Percentiles rank a stretch among this genome's conserved stretches.
These are phyloP conservation scores for Monilinia fructigena DNA, from an alignment of 2,329 filamentous ascomycete species.

Conservation along the genomic window DNA sequence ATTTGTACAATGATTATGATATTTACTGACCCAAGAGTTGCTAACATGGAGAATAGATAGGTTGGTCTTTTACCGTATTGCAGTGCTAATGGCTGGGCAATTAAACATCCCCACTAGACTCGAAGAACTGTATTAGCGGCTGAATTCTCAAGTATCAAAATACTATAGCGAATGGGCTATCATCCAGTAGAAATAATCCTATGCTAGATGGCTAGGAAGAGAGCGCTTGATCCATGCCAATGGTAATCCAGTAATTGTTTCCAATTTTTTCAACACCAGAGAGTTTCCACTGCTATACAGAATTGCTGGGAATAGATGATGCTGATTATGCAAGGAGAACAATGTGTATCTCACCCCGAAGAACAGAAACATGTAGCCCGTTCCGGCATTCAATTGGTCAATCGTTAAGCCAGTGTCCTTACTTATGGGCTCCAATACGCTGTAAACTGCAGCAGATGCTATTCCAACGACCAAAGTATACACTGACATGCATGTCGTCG, in stretches of 20 bases:
- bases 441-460: slow-evolving; percentile 50
- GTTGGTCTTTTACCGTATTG: slow-evolving; percentile 46
- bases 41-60: slow-evolving; percentile 39
- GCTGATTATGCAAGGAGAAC: neutral
- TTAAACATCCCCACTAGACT: slow-evolving; percentile 51
- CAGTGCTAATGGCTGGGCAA: slow-evolving; percentile 54
- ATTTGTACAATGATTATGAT: neutral
- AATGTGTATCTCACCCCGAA: slow-evolving; percentile 23
- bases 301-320: neutral
- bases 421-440: slow-evolving; percentile 49
- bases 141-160: neutral
- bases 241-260: neutral
- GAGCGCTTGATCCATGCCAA: neutral
- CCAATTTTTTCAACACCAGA: neutral
- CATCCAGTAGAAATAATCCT: neutral
- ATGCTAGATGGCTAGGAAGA: neutral
- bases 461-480: slow-evolving; percentile 52
- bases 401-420: slow-evolving; percentile 48
- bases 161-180: neutral
- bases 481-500: slow-evolving; percentile 38
- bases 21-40: slow-evolving; percentile 31
- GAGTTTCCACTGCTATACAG: neutral
- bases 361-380: slow-evolving; percentile 52
- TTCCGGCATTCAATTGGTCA: slow-evolving; percentile 48
- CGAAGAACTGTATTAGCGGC: slow-evolving; percentile 27